Evolutionary conservation across 2,329 filamentous ascomycete genomes (phyloP).

Genomic region (Colletotrichum plurivorum): DNA sequence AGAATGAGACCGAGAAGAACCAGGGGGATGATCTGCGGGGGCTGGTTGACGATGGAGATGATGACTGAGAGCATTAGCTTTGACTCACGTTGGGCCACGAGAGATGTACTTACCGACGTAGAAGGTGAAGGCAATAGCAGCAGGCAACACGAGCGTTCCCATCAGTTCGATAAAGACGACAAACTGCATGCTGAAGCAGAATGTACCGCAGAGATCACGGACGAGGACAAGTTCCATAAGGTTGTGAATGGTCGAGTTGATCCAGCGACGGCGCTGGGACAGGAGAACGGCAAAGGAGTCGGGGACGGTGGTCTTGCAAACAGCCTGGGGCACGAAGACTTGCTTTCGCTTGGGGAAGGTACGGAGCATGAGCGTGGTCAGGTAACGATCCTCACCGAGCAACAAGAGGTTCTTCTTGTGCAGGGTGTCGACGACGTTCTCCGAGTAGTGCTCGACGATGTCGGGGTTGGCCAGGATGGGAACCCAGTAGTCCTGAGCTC

Average conservation of each 20-base stretch:
- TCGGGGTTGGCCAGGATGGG: conserved; percentile 98
- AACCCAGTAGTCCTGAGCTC: conserved; percentile 99
- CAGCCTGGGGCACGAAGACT: conserved; percentile 97
- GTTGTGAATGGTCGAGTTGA: conserved; percentile 99
- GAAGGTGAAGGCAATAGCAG: conserved; percentile 96
- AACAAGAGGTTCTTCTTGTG: conserved; percentile 97
- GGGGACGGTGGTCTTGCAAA: conserved; percentile 98
- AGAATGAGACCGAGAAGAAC: conserved; percentile 91
- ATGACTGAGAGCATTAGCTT: conserved; percentile 70
- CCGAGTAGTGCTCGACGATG: conserved; percentile 98
- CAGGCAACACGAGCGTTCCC: conserved; percentile 93
- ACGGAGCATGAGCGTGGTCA: conserved; percentile 97
- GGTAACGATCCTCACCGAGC: conserved; percentile 93
- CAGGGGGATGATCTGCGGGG: conserved; percentile 89
- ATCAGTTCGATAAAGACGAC: conserved; percentile 96
- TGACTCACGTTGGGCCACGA: not conserved
- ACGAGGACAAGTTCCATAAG: conserved; percentile 97
- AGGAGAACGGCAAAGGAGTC: conserved; percentile 93
- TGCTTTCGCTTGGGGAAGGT: conserved; percentile 99
- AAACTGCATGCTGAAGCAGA: conserved; percentile 99
- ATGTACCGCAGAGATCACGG: conserved; percentile 95
- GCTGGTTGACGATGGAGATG: conserved; percentile 83
- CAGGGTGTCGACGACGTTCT: conserved; percentile 97
- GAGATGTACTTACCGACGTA: conserved; percentile 82
- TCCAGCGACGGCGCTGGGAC: conserved; percentile 97